Base-by-base conservation (phyloP, 305 asterid genomes). In the Fraxinus angustifolia region DNA sequence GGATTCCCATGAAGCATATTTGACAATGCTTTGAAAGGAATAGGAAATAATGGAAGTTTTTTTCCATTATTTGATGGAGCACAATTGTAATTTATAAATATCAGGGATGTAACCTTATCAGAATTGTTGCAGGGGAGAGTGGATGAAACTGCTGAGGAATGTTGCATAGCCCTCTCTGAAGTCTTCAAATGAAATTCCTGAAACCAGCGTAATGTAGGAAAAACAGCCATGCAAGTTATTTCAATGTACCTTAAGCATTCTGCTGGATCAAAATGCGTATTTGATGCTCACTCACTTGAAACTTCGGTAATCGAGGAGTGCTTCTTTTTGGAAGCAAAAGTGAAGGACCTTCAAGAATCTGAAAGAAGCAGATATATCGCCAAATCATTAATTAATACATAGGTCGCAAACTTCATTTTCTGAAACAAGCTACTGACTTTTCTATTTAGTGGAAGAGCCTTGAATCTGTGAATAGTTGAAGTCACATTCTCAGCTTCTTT, bases 401-500 rank as follows among this genome's bases (percentile, higher is more conserved):
- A 58, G 31, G 36, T 62, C 53, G 31, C 33, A 75, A 68, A 38
- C 48, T 65, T 76, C 71, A 72, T 35, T 73, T 75, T 10, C 68
- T 36, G 75, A 53, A 76, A 60, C 58, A 79, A 78, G 82, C 53
- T 73, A 87, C 94, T 34, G 56, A 93, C 99, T 89, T 92, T 95
- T 92, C 88, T 91, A 82, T 95, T 95, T 62, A 95, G 85, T 33
- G 99, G 99, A 87, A 89, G 97, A 84, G 98, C 98, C 87, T 88
- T 95, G 88, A 95, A 95, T 91, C 89, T 88, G 70, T 88, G 90
- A 81, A 88, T 79, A 77, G 88, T 79, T 81, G 95, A 82, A 26
- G 87, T 80, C 73, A 53, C 86, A 48, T 85, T 88, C 80, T 88
- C 93, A 78, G 84, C 56, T 83, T 91, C 93, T 82, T 86, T 88